Evolutionary conservation across 805 yeast genomes (phyloP).

Genomic region (Zygoascus tannicola): DNA sequence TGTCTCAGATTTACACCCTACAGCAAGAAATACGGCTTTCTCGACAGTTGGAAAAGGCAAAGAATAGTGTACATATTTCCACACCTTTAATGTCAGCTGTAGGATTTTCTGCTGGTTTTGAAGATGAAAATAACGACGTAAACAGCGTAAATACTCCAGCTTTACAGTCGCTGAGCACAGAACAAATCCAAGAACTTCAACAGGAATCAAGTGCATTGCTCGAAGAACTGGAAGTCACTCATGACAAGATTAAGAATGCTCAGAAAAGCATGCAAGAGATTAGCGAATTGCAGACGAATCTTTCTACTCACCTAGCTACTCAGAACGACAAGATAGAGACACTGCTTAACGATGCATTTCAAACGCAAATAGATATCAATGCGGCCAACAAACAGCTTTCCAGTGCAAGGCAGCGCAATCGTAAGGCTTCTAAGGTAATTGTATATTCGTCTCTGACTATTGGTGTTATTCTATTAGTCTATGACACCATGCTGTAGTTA

Average conservation of each 20-base stretch:
- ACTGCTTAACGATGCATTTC: slow-evolving; percentile 57
- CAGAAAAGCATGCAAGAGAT: slow-evolving; percentile 46
- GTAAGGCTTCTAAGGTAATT: slow-evolving; percentile 49
- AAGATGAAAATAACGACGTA: not conserved
- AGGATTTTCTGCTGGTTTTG: not conserved
- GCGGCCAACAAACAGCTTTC: slow-evolving; percentile 64
- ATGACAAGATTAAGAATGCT: slow-evolving; percentile 31
- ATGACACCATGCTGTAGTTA: slow-evolving; percentile 21
- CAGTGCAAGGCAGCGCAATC: slow-evolving; percentile 59
- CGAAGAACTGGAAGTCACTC: slow-evolving; percentile 28
- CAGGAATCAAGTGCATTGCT: slow-evolving; percentile 29
- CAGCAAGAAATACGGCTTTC: slow-evolving; percentile 29
- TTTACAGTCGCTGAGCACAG: slow-evolving; percentile 8
- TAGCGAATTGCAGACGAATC: slow-evolving; percentile 62
- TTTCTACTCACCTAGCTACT: slow-evolving; percentile 58
- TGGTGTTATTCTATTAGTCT: slow-evolving; percentile 46
- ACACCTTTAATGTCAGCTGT: not conserved
- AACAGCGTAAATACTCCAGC: not conserved
- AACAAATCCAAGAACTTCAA: slow-evolving; percentile 24
- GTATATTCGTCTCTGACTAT: slow-evolving; percentile 45
- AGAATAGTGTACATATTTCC: slow-evolving; percentile 13
- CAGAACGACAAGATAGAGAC: slow-evolving; percentile 64
- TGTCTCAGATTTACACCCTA: slow-evolving; percentile 26
- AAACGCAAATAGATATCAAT: slow-evolving; percentile 52
- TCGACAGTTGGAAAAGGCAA: slow-evolving; percentile 22